Conservation (phyloP, 345 rosid genomes). For the Populus pruinosa region DNA sequence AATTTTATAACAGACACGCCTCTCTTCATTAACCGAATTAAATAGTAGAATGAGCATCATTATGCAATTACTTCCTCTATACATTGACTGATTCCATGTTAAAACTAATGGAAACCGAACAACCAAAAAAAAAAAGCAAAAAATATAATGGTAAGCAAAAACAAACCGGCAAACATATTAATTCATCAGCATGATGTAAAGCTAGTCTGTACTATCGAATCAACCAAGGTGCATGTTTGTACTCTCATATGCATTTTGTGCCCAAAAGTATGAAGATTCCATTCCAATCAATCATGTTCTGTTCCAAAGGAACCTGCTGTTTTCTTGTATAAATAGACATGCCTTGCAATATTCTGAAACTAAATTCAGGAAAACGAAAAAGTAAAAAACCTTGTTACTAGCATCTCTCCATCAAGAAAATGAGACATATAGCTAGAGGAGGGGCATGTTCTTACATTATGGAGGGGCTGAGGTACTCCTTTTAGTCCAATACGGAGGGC, state of each 20-base stretch:
- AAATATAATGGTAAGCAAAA: not conserved
- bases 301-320: not conserved
- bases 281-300: not conserved
- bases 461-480: constrained; percentile 41
- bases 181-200: not conserved
- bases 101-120: too few species aligned
- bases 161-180: not conserved
- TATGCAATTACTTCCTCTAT: not conserved
- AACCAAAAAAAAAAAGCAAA: not conserved
- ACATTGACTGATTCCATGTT: not conserved
- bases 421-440: not conserved
- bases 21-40: too few species aligned
- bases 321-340: not conserved
- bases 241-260: not conserved
- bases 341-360: not conserved
- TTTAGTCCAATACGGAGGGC: constrained; percentile 49
- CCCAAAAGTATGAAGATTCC: not conserved
- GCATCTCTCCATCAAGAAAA: not conserved
- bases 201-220: not conserved
- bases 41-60: too few species aligned
- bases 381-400: not conserved
- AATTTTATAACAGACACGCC: too few species aligned
- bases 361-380: not conserved
- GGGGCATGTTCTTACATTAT: not conserved
- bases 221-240: not conserved